These are phyloP conservation scores for Fusarium secorum DNA, from an alignment of 2,329 filamentous ascomycete species.

Conservation along the genomic window DNA sequence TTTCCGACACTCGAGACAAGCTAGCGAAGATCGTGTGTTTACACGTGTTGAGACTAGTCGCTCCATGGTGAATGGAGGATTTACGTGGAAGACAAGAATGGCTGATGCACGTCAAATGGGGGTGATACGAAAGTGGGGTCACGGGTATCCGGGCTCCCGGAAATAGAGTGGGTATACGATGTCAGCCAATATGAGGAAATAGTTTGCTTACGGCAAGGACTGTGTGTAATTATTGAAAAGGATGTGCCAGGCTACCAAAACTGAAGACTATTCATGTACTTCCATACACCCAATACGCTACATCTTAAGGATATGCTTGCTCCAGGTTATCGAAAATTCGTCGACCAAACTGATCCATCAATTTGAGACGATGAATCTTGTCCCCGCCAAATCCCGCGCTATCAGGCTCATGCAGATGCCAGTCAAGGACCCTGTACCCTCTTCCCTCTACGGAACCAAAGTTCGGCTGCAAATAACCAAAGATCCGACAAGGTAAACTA, in stretches of 20 bases:
- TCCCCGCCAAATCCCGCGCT: rapidly evolving
- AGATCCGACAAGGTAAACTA: not conserved
- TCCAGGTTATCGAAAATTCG: not conserved
- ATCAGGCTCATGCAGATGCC: not conserved
- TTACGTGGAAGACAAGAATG: not conserved
- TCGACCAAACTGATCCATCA: not conserved
- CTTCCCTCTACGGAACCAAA: rapidly evolving
- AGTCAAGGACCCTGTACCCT: not conserved
- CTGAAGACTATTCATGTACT: rapidly evolving
- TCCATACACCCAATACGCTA: rapidly evolving
- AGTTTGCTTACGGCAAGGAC: not conserved
- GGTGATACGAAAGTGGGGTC: not conserved
- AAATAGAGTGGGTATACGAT: not conserved
- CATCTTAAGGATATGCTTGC: rapidly evolving
- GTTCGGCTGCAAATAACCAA: not conserved
- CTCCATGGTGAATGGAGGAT: not conserved
- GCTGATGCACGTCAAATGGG: not conserved
- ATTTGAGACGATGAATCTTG: not conserved
- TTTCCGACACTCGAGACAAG: conserved; percentile 60
- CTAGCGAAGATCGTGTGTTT: conserved; percentile 45
- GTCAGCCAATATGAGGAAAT: rapidly evolving
- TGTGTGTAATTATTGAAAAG: not conserved
- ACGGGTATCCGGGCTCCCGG: not conserved
- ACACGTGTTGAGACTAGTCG: not conserved
- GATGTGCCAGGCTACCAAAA: rapidly evolving